Percentiles rank a stretch among this genome's conserved stretches.
Conservation (phyloP, 805 yeast genomes). For the Yarrowia sp. region DNA sequence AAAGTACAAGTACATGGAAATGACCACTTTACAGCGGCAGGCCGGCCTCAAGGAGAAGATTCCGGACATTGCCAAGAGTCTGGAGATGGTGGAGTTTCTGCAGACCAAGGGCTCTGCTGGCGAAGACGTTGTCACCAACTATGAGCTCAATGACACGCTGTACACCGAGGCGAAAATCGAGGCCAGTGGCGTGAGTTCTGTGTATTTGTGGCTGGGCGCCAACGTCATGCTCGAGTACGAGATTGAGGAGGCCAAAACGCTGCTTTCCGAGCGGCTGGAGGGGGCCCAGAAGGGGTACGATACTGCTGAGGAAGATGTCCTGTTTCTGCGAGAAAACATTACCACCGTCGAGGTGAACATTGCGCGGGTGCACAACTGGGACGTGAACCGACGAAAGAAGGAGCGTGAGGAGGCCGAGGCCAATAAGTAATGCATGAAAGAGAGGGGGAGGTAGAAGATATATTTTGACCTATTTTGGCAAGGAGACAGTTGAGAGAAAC, state of each 20-base stretch:
- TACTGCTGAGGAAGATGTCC: slow-evolving; percentile 76
- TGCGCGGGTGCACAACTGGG: slow-evolving; percentile 57
- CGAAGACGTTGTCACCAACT: slow-evolving; percentile 64
- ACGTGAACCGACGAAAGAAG: slow-evolving; percentile 38
- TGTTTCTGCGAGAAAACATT: slow-evolving; percentile 78
- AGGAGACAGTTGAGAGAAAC: no score
- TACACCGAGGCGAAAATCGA: slow-evolving; percentile 77
- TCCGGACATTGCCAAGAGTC: slow-evolving; percentile 89
- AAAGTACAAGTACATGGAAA: slow-evolving; percentile 82
- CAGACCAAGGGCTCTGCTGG: slow-evolving; percentile 45
- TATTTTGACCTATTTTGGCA: no score
- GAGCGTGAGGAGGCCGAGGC: slow-evolving; percentile 27
- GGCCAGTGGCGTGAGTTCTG: slow-evolving; percentile 50
- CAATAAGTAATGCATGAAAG: background rate
- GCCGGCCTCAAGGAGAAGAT: slow-evolving; percentile 59
- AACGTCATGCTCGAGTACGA: slow-evolving; percentile 96
- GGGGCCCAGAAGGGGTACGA: slow-evolving; percentile 58
- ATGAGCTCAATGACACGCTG: slow-evolving; percentile 89
- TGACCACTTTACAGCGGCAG: slow-evolving; percentile 42
- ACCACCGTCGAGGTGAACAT: slow-evolving; percentile 98
- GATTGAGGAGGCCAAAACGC: slow-evolving; percentile 74
- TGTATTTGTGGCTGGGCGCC: slow-evolving; percentile 95
- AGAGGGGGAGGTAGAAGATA: background rate
- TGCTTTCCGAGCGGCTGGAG: slow-evolving; percentile 58
- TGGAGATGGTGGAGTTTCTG: slow-evolving; percentile 65